These are phyloP conservation scores for Circinella minor DNA, from an alignment of 371 early-diverging fungal species.

Conservation along the genomic window DNA sequence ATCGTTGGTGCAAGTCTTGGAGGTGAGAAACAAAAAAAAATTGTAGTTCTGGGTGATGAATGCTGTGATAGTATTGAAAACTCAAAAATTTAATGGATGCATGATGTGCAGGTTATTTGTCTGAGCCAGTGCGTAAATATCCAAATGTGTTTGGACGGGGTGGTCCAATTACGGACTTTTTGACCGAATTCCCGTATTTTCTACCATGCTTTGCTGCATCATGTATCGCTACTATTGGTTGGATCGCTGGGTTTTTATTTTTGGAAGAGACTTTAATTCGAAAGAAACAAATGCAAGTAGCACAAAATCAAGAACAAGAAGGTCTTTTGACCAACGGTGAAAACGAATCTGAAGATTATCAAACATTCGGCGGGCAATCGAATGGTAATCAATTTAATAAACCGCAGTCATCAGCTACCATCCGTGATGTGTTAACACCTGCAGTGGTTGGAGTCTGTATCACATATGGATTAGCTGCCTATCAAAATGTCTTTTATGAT, in stretches of 20 bases:
- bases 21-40: constrained; percentile 40
- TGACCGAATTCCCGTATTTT: constrained; percentile 78
- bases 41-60: not conserved
- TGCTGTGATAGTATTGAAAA: no score
- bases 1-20: constrained; percentile 80
- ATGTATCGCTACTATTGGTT: constrained; percentile 63
- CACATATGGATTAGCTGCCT: constrained; percentile 37
- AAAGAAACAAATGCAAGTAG: not conserved
- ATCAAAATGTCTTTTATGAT: constrained; percentile 46
- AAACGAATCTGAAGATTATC: not conserved
- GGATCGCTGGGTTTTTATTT: constrained; percentile 67
- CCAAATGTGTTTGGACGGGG: constrained; percentile 70
- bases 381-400: not conserved
- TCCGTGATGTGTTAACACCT: constrained; percentile 38
- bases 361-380: constrained; percentile 9
- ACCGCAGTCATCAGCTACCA: constrained; percentile 20
- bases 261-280: constrained; percentile 72
- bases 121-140: constrained; percentile 72
- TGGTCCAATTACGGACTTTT: constrained; percentile 50
- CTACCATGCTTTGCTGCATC: constrained; percentile 83
- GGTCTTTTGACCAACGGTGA: not conserved
- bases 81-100: not conserved
- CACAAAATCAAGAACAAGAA: constrained; percentile 2
- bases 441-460: constrained; percentile 37
- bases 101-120: constrained; percentile 56